Evolutionary conservation across 2,329 filamentous ascomycete genomes (phyloP).

Genomic region (Trichoderma harzianum): DNA sequence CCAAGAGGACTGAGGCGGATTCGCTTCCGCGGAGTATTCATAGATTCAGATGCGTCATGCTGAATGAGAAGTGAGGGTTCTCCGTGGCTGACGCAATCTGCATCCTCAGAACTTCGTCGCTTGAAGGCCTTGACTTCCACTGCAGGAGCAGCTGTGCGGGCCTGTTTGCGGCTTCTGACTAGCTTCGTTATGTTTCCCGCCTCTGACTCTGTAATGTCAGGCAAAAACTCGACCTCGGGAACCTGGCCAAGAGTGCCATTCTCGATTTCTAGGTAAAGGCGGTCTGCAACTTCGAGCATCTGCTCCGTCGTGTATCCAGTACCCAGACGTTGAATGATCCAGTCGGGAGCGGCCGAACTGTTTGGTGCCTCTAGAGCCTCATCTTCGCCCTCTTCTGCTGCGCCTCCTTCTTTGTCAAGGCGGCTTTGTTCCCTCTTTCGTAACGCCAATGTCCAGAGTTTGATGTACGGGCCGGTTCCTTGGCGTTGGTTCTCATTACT

Average conservation of each 20-base stretch:
- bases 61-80: neutral
- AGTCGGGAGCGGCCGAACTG: constrained; percentile 45
- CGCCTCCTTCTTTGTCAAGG: constrained; percentile 35
- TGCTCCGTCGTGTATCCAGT: constrained; percentile 46
- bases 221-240: constrained; percentile 58
- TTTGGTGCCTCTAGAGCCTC: constrained; percentile 29
- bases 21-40: constrained; percentile 26
- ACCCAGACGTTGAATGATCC: constrained; percentile 46
- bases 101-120: constrained; percentile 24
- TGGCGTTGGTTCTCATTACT: constrained; percentile 45
- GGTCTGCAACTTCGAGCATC: constrained; percentile 46
- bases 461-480: constrained; percentile 32
- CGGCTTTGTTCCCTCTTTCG: constrained; percentile 63
- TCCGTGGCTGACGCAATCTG: constrained; percentile 1
- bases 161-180: constrained; percentile 23
- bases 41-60: neutral
- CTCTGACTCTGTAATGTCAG: constrained; percentile 46
- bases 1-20: constrained; percentile 19
- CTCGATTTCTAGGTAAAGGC: constrained; percentile 45
- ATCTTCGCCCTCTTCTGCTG: constrained; percentile 32
- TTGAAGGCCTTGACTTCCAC: constrained; percentile 23
- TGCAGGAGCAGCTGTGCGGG: constrained; percentile 5
- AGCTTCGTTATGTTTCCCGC: constrained; percentile 26
- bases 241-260: constrained; percentile 42
- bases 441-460: constrained; percentile 57